These are phyloP conservation scores for Begonia loranthoides DNA, from an alignment of 306 rosid genomes.

Conservation along the genomic window DNA sequence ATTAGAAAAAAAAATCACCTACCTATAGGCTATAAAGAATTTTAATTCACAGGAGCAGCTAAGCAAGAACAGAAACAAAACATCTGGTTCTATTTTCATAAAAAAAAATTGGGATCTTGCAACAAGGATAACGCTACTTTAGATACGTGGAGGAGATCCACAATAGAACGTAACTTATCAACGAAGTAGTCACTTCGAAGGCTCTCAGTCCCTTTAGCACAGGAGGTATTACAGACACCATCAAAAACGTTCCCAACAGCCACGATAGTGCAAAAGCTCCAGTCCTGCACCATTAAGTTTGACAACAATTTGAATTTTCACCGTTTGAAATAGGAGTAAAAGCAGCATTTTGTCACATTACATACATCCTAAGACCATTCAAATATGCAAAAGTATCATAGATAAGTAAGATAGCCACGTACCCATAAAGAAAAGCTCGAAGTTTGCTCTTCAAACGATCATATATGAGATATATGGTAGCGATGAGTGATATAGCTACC, in stretches of 20 bases:
- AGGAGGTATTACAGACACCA: conserved; percentile 93
- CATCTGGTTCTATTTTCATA: conserved; percentile 6
- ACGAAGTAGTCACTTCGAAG: conserved; percentile 76
- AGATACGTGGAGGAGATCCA: conserved; percentile 93
- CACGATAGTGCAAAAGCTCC: conserved; percentile 74
- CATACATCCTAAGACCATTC: neutral
- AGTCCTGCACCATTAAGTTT: conserved; percentile 28
- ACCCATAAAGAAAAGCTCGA: conserved; percentile 79
- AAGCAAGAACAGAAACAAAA: conserved; percentile 1
- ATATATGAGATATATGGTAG: conserved; percentile 61
- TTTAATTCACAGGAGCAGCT: conserved; percentile 3
- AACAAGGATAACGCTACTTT: conserved; percentile 16
- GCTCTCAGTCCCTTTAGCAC: conserved; percentile 64
- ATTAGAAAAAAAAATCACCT: neutral
- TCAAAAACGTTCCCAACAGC: conserved; percentile 95
- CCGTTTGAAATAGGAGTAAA: no score
- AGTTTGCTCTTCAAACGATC: conserved; percentile 73
- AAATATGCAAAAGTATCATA: neutral
- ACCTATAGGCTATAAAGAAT: conserved; percentile 2
- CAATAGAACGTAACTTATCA: conserved; percentile 58
- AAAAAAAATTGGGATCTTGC: conserved; percentile 31
- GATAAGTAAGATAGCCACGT: conserved; percentile 18
- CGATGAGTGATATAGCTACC: conserved; percentile 74
- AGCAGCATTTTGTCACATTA: no score
- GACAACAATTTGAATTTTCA: conserved; percentile 2